Evolutionary conservation across 2,329 filamentous ascomycete species (phyloP).

Genomic region (Lizonia empirigonia): DNA sequence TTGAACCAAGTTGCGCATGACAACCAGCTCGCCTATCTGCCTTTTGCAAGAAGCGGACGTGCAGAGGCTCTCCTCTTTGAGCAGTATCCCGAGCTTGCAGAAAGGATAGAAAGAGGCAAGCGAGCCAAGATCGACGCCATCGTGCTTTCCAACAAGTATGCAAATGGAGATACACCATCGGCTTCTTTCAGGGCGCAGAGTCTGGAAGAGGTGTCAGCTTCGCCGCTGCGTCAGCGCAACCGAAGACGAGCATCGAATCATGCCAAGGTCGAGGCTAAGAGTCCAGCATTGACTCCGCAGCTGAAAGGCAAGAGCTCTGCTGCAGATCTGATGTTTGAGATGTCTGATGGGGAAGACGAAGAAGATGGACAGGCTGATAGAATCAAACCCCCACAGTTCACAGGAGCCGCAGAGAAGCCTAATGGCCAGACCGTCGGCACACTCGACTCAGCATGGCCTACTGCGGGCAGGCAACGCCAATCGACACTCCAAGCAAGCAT

Average conservation of each 20-base stretch:
- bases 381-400: slow-evolving; percentile 36
- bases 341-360: slow-evolving; percentile 76
- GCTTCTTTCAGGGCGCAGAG: slow-evolving; percentile 68
- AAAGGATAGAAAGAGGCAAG: slow-evolving; percentile 70
- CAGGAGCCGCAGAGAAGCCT: slow-evolving; percentile 9
- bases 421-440: slow-evolving; percentile 26
- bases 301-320: slow-evolving; percentile 71
- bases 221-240: slow-evolving; percentile 54
- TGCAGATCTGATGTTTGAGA: slow-evolving; percentile 86
- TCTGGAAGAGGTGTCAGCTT: slow-evolving; percentile 65
- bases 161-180: slow-evolving; percentile 70
- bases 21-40: slow-evolving; percentile 79
- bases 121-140: slow-evolving; percentile 77
- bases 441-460: slow-evolving; percentile 35
- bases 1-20: slow-evolving; percentile 79
- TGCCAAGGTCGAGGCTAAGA: slow-evolving; percentile 58
- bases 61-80: slow-evolving; percentile 71
- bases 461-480: slow-evolving; percentile 20
- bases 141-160: slow-evolving; percentile 66
- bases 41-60: slow-evolving; percentile 76
- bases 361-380: slow-evolving; percentile 13
- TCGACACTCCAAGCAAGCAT: background rate
- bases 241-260: slow-evolving; percentile 51
- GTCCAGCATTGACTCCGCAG: slow-evolving; percentile 68
- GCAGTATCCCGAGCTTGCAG: slow-evolving; percentile 65